A percentile compares a stretch with the other conserved stretches of the same genome.
Conservation (phyloP, 805 yeast genomes). For the Nakazawaea populi region DNA sequence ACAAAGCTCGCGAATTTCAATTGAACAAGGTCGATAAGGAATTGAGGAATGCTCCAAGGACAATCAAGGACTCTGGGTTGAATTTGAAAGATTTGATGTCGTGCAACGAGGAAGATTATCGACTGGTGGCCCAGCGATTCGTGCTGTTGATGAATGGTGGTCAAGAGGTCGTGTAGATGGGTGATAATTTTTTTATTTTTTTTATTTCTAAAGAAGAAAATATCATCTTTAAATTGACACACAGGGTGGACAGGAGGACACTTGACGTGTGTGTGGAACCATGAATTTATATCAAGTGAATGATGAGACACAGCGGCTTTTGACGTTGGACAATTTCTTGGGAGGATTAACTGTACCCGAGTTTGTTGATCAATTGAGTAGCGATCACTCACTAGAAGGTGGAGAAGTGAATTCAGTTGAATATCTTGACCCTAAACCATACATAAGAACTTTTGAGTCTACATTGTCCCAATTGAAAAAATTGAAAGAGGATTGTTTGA, state of each 20-base stretch:
- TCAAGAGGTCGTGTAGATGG: background rate
- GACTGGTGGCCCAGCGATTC: background rate
- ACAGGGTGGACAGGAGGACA: too few species aligned
- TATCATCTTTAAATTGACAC: background rate
- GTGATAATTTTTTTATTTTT: background rate
- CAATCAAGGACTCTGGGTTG: background rate
- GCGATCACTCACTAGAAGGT: conserved; percentile 51
- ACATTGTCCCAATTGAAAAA: conserved; percentile 66
- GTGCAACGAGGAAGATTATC: background rate
- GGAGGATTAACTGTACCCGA: conserved; percentile 70
- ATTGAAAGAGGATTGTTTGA: conserved; percentile 50
- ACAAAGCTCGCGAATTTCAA: conserved; percentile 22
- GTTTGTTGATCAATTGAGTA: conserved; percentile 73
- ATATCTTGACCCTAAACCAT: conserved; percentile 86
- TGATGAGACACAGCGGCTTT: conserved; percentile 50
- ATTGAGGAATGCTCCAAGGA: conserved; percentile 23
- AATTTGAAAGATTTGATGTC: background rate
- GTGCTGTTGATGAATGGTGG: conserved; percentile 2
- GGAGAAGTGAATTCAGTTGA: conserved; percentile 46
- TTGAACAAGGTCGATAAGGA: conserved; percentile 28
- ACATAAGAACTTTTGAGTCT: conserved; percentile 87
- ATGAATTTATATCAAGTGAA: conserved; percentile 55
- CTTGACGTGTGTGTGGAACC: background rate
- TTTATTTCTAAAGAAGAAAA: background rate
- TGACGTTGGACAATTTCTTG: conserved; percentile 57